Evolutionary conservation across 441 rosid species (phyloP).

Genomic region (Eruca vesicaria): DNA sequence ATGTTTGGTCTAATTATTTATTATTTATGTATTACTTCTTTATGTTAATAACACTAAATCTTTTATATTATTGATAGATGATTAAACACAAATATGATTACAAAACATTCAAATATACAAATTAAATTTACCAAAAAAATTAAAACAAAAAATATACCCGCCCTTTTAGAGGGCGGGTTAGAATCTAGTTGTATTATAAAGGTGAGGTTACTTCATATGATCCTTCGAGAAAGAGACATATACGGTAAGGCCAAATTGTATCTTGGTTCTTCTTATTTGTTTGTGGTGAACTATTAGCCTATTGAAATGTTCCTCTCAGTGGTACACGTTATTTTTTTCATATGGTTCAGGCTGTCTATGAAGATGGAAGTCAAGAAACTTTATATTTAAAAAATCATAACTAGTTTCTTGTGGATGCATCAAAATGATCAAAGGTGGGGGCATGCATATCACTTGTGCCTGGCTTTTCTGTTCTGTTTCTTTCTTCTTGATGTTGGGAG

Average conservation of each 20-base stretch:
- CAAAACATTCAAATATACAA: too few species aligned
- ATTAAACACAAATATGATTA: too few species aligned
- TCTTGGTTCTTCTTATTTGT: background rate
- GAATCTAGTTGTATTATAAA: constrained; percentile 9
- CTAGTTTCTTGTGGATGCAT: constrained; percentile 43
- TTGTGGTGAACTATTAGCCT: background rate
- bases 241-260: constrained; percentile 44
- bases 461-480: background rate
- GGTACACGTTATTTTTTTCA: background rate
- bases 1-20: too few species aligned
- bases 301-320: background rate
- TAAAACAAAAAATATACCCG: too few species aligned
- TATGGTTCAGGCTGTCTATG: constrained; percentile 49
- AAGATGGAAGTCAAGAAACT: constrained; percentile 66
- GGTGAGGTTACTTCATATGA: constrained; percentile 57
- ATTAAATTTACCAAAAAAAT: too few species aligned
- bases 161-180: too few species aligned
- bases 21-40: too few species aligned
- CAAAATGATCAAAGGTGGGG: constrained; percentile 35
- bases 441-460: background rate
- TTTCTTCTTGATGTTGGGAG: background rate
- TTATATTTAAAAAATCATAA: constrained; percentile 52
- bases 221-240: constrained; percentile 60
- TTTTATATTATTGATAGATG: too few species aligned
- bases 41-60: too few species aligned